A percentile compares a stretch with the other conserved stretches of the same genome.
phyloP scores from a whole-genome alignment of 2,329 filamentous ascomycete genomes.

The Calonectria ilicicola region DNA sequence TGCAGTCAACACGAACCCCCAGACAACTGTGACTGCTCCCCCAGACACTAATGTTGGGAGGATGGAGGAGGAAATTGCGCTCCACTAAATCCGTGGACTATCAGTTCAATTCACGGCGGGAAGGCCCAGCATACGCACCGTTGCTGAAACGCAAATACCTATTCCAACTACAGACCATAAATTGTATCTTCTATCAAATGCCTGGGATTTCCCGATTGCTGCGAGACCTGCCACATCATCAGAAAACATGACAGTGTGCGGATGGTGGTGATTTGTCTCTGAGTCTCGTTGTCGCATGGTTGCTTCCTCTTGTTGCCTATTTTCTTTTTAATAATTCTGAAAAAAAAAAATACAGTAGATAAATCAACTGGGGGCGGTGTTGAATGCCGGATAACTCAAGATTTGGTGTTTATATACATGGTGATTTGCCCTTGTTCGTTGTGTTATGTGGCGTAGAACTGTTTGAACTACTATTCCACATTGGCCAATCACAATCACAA shows the following conservation, averaged over 20 bases:
- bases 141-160: constrained; percentile 14
- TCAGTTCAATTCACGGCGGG: too few relatives aligned
- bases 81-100: neutral
- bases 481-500: neutral
- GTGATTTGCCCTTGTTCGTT: neutral
- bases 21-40: neutral
- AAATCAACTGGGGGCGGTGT: neutral
- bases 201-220: constrained; percentile 13
- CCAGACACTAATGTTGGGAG: constrained; percentile 12
- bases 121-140: neutral
- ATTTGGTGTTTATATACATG: neutral
- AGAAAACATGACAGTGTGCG: neutral
- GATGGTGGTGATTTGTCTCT: neutral
- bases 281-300: neutral
- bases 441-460: neutral
- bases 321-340: too few relatives aligned
- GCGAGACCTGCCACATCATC: constrained; percentile 6
- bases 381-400: neutral
- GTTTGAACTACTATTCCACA: neutral
- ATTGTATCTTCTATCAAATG: constrained; percentile 17
- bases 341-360: neutral
- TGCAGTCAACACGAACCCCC: constrained; percentile 1
- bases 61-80: neutral
- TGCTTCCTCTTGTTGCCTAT: too few relatives aligned
- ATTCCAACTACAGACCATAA: constrained; percentile 14